phyloP scores from a whole-genome alignment of 2,329 filamentous ascomycete species.

The Davidsoniella eucalypti region DNA sequence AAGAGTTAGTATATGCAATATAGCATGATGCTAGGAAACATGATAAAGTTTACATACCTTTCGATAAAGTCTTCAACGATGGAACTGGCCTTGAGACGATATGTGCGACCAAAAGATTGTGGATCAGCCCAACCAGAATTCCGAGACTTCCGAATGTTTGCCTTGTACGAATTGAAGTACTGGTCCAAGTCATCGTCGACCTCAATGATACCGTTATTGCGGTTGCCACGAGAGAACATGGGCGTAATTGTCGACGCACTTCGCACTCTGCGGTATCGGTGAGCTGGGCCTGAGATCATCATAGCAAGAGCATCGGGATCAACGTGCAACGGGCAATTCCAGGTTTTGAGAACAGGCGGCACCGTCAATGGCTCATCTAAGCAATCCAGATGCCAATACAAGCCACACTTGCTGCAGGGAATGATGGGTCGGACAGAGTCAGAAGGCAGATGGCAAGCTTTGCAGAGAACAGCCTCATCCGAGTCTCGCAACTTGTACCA shows the following conservation, averaged over 20 bases:
- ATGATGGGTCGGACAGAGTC: conserved; percentile 55
- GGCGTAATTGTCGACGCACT: conserved; percentile 35
- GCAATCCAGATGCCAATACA: conserved; percentile 87
- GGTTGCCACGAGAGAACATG: conserved; percentile 43
- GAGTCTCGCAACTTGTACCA: conserved; percentile 51
- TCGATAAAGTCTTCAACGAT: conserved; percentile 59
- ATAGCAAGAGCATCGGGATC: conserved; percentile 54
- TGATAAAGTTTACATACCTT: neutral
- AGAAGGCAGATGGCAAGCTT: conserved; percentile 52
- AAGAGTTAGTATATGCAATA: too few relatives aligned
- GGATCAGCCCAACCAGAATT: conserved; percentile 40
- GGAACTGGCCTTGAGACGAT: conserved; percentile 46
- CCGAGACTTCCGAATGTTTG: neutral
- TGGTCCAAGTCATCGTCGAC: conserved; percentile 45
- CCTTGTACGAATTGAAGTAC: conserved; percentile 6
- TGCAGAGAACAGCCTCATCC: conserved; percentile 64
- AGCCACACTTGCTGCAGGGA: conserved; percentile 66
- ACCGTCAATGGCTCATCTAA: conserved; percentile 68
- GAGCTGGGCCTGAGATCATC: conserved; percentile 41
- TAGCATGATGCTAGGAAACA: too few relatives aligned
- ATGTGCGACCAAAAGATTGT: conserved; percentile 45
- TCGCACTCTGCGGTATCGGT: conserved; percentile 45
- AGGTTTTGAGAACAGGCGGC: conserved; percentile 60
- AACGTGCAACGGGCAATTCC: conserved; percentile 78
- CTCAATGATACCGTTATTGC: conserved; percentile 57